A percentile compares a stretch with the other conserved stretches of the same genome.
Evolutionary conservation across 2,329 filamentous ascomycete species (phyloP).

Genomic region (Penicillium paneum): DNA sequence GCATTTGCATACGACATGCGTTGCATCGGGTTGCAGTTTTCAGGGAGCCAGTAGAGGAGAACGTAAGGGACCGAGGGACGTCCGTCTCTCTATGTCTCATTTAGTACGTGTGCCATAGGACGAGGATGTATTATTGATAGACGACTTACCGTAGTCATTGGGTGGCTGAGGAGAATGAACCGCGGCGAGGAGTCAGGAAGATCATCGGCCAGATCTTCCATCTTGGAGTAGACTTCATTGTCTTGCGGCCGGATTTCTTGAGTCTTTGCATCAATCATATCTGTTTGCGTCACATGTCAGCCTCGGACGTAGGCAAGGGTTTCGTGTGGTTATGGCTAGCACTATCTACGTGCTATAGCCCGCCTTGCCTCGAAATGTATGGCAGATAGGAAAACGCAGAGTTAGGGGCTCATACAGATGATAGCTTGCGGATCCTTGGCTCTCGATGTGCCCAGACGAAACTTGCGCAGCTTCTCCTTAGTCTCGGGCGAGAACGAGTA

Average conservation of each 20-base stretch:
- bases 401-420: constrained; percentile 69
- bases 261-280: constrained; percentile 84
- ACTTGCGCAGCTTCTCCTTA: constrained; percentile 86
- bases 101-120: not conserved
- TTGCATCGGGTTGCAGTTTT: constrained; percentile 80
- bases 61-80: constrained; percentile 88
- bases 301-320: not conserved
- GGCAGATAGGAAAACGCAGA: not conserved
- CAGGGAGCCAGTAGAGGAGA: constrained; percentile 89
- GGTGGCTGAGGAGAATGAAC: constrained; percentile 87
- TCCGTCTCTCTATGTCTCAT: constrained; percentile 65
- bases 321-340: not conserved
- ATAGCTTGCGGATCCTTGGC: constrained; percentile 83
- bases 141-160: constrained; percentile 70
- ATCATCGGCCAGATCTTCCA: constrained; percentile 80
- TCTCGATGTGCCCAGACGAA: constrained; percentile 84
- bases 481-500: constrained; percentile 93
- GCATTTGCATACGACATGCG: constrained; percentile 95
- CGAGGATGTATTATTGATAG: constrained; percentile 1
- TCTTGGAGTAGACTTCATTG: constrained; percentile 74
- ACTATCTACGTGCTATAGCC: not conserved
- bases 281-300: constrained; percentile 46
- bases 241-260: constrained; percentile 85
- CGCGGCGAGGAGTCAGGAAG: constrained; percentile 88
- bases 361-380: not conserved